phyloP scores from a whole-genome alignment of 306 rosid species.

The Acacia acuminata region DNA sequence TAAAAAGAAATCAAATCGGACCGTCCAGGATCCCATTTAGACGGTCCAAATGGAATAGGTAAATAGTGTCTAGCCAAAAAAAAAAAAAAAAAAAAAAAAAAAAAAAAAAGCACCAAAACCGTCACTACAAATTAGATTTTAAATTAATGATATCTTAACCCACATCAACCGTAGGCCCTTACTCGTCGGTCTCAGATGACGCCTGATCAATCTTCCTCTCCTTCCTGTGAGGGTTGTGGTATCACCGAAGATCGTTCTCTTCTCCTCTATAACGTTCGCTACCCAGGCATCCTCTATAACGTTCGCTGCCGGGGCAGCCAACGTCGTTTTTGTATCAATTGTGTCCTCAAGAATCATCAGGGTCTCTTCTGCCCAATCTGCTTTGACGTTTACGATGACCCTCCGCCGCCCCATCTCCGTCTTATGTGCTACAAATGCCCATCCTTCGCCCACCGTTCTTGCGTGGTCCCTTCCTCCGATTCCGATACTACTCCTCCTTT shows the following conservation, averaged over 20 bases:
- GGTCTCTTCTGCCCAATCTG: constrained; percentile 78
- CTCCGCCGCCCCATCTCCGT: constrained; percentile 47
- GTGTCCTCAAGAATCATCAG: constrained; percentile 60
- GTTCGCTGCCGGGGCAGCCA: constrained; percentile 39
- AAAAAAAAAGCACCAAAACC: no score
- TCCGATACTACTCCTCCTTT: constrained; percentile 6
- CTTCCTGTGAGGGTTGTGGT: constrained; percentile 49
- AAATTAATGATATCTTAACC: no score
- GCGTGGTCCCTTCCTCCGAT: constrained; percentile 30
- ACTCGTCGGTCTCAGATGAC: constrained; percentile 40
- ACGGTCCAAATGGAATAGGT: no score
- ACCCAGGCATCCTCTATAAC: background rate
- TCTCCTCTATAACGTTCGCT: constrained; percentile 36
- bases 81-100: no score
- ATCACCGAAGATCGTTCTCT: constrained; percentile 28
- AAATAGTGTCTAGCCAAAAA: no score
- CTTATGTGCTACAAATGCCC: constrained; percentile 74
- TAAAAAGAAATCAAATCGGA: no score
- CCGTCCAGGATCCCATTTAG: no score
- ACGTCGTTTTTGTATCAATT: constrained; percentile 63
- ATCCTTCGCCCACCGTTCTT: constrained; percentile 59
- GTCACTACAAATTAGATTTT: no score
- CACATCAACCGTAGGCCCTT: background rate
- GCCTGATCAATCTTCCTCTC: background rate
- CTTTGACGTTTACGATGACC: constrained; percentile 50